A percentile compares a stretch with the other conserved stretches of the same genome.
Conservation (phyloP, 2,329 filamentous ascomycete species). For the Microcyclospora pomicola region DNA sequence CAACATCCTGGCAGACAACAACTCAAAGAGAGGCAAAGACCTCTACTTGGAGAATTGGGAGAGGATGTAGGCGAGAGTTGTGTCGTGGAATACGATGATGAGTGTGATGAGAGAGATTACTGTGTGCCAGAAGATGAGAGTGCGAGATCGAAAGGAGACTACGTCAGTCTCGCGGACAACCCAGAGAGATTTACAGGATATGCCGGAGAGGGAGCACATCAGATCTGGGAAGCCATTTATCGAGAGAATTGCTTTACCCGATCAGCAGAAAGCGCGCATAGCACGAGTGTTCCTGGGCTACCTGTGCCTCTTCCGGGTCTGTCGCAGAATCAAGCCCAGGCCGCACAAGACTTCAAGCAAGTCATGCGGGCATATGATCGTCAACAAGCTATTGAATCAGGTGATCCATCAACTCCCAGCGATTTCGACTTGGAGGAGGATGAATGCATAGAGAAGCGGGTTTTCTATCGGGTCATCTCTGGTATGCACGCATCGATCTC, state of each 20-base stretch:
- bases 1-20: conserved; percentile 67
- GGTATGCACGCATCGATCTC: conserved; percentile 98
- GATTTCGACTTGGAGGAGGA: conserved; percentile 53
- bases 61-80: conserved; percentile 87
- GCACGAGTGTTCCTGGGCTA: conserved; percentile 9
- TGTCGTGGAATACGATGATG: conserved; percentile 92
- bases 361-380: conserved; percentile 48
- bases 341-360: conserved; percentile 46
- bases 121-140: conserved; percentile 93
- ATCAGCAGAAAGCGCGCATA: conserved; percentile 18
- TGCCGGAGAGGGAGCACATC: conserved; percentile 64
- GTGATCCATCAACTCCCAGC: conserved; percentile 44
- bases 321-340: conserved; percentile 34
- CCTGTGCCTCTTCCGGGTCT: conserved; percentile 22
- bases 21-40: conserved; percentile 57
- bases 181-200: conserved; percentile 95
- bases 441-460: conserved; percentile 94
- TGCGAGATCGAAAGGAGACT: conserved; percentile 75
- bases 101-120: conserved; percentile 93
- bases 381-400: conserved; percentile 38
- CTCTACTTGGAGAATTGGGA: conserved; percentile 69
- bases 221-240: conserved; percentile 96
- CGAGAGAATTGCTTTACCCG: conserved; percentile 84
- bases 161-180: conserved; percentile 86
- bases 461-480: conserved; percentile 88